Percentiles rank a stretch among this genome's conserved stretches.
Conservation (phyloP, 164 flowering plant genomes). For the Stephania yunnanensis region DNA sequence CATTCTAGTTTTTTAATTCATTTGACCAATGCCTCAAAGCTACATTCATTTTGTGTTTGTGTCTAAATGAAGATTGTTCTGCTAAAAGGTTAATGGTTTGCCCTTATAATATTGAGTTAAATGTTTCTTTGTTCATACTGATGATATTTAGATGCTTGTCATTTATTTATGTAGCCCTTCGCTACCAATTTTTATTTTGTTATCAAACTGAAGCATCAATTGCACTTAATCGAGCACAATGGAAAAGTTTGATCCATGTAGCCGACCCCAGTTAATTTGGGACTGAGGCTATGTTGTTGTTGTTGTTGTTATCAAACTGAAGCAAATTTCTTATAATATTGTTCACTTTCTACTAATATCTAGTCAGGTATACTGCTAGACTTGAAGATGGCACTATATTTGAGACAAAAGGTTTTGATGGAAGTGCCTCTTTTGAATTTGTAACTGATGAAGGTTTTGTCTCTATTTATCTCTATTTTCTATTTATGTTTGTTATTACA, state of each 20-base stretch:
- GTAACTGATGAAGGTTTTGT: conserved; percentile 18
- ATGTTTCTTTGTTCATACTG: neutral
- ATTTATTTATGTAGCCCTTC: neutral
- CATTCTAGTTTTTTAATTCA: too few relatives aligned
- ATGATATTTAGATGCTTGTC: neutral
- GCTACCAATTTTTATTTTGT: neutral
- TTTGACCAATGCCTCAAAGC: too few relatives aligned
- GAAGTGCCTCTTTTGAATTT: conserved; percentile 36
- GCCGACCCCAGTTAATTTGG: too few relatives aligned
- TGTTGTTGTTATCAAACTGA: neutral
- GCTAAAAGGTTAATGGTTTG: neutral
- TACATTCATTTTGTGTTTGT: neutral
- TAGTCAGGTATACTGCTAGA: conserved; percentile 35
- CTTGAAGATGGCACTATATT: conserved; percentile 39
- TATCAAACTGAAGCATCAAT: neutral
- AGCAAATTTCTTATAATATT: neutral
- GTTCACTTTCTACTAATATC: neutral
- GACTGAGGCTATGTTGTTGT: too few relatives aligned
- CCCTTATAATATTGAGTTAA: neutral
- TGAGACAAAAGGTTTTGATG: conserved; percentile 35
- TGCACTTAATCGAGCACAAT: too few relatives aligned
- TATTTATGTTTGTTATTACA: neutral
- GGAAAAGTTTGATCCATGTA: too few relatives aligned
- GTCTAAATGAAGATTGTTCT: neutral
- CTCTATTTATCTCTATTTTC: neutral